Percentiles rank a stretch among this genome's conserved stretches.
Conservation (phyloP, 805 yeast genomes). For the Blastobotrys peoriensis region DNA sequence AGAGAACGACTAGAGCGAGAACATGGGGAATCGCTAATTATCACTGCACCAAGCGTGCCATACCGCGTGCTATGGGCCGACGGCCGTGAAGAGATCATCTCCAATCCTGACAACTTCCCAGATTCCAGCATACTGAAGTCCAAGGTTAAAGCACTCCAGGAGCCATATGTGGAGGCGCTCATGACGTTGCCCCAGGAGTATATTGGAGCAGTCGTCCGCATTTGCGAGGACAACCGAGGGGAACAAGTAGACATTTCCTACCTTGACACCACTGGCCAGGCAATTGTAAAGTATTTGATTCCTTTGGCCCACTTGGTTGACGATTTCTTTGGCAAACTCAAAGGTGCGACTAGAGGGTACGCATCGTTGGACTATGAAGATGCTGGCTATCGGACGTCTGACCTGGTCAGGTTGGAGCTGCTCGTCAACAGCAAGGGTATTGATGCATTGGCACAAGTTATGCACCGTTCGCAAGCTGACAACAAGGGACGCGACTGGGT, state of each 20-base stretch:
- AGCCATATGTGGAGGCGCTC: constrained; percentile 84
- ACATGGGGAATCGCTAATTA: constrained; percentile 85
- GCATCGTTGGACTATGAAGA: constrained; percentile 95
- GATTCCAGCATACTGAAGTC: constrained; percentile 37
- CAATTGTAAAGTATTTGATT: constrained; percentile 66
- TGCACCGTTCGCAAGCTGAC: constrained; percentile 76
- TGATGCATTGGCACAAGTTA: constrained; percentile 86
- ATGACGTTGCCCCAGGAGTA: constrained; percentile 91
- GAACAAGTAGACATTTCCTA: constrained; percentile 73
- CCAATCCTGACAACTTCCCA: constrained; percentile 93
- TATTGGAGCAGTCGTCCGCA: constrained; percentile 75
- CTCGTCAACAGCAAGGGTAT: constrained; percentile 83
- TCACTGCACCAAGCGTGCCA: constrained; percentile 96
- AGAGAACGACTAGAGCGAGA: constrained; percentile 88
- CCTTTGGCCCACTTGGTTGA: constrained; percentile 90
- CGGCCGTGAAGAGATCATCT: constrained; percentile 58
- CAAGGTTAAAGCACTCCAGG: constrained; percentile 51
- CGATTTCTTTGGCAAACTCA: constrained; percentile 90
- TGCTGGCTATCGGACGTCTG: constrained; percentile 74
- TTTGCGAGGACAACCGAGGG: constrained; percentile 83
- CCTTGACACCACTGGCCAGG: constrained; percentile 66
- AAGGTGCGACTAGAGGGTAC: constrained; percentile 85
- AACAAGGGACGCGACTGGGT: constrained; percentile 77
- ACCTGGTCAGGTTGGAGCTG: constrained; percentile 80
- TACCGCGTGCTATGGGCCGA: constrained; percentile 66